phyloP scores from a whole-genome alignment of 257 asterid genomes.

The Misopates orontium region DNA sequence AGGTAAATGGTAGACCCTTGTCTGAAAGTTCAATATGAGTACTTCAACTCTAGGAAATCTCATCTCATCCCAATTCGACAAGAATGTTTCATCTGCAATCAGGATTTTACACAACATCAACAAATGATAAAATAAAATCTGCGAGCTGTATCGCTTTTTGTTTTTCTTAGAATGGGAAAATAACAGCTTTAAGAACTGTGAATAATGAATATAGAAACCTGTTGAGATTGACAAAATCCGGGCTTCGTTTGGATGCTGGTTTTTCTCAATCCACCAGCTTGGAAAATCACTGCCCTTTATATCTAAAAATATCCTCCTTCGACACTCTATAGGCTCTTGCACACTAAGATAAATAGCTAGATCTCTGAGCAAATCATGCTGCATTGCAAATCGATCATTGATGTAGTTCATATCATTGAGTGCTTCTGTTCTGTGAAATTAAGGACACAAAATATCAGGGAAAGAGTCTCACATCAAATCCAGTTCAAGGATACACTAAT shows the following conservation, averaged over 20 bases:
- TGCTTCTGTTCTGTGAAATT: conserved; percentile 30
- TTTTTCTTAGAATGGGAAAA: not conserved
- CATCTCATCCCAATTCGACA: conserved; percentile 26
- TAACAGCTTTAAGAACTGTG: too few species aligned
- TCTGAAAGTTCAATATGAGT: conserved; percentile 34
- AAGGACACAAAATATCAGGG: not conserved
- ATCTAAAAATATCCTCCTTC: conserved; percentile 32
- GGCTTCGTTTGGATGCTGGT: conserved; percentile 23
- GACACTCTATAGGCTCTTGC: conserved; percentile 26
- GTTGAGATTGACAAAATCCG: conserved; percentile 36
- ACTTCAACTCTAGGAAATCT: conserved; percentile 32
- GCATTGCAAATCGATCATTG: conserved; percentile 32
- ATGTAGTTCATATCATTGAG: conserved; percentile 28
- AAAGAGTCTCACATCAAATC: not conserved
- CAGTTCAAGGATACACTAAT: too few species aligned
- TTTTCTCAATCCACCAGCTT: conserved; percentile 26
- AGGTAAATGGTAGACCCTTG: conserved; percentile 30
- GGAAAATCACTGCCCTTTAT: conserved; percentile 30
- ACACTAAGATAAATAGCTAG: conserved; percentile 28
- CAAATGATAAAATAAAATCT: not conserved
- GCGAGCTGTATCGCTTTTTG: too few species aligned
- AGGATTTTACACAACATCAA: not conserved
- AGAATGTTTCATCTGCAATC: conserved; percentile 33
- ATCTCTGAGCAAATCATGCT: conserved; percentile 44
- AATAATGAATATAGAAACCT: conserved; percentile 24